Conservation (phyloP, 2,329 filamentous ascomycete genomes). For the Macroventuria anomochaeta region DNA sequence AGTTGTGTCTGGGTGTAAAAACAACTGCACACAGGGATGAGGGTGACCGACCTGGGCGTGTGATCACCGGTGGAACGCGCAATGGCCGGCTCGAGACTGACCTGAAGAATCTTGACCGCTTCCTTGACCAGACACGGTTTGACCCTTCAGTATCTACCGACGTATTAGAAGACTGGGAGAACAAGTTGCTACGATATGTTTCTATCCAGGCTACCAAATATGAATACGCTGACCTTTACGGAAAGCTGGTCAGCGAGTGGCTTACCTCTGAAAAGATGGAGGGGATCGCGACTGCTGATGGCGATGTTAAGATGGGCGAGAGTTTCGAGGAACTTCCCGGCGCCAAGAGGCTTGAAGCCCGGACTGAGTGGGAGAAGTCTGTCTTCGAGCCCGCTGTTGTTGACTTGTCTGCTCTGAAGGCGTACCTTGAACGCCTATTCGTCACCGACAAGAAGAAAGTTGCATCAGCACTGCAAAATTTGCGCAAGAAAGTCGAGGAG, state of each 20-base stretch:
- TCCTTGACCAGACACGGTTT: slow-evolving; percentile 46
- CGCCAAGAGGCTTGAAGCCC: slow-evolving; percentile 39
- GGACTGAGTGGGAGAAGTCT: slow-evolving; percentile 39
- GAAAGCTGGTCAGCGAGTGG: slow-evolving; percentile 47
- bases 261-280: slow-evolving; percentile 39
- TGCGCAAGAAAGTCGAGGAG: slow-evolving; percentile 26
- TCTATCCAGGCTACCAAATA: slow-evolving; percentile 46
- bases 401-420: slow-evolving; percentile 27
- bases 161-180: slow-evolving; percentile 44
- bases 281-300: slow-evolving; percentile 23
- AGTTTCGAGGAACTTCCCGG: slow-evolving; percentile 42
- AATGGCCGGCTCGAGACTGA: slow-evolving; percentile 37
- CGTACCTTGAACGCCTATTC: slow-evolving; percentile 37
- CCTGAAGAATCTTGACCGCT: slow-evolving; percentile 43
- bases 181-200: slow-evolving; percentile 39
- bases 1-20: slow-evolving; percentile 36
- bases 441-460: slow-evolving; percentile 25
- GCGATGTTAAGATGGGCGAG: slow-evolving; percentile 35
- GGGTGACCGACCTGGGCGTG: slow-evolving; percentile 18
- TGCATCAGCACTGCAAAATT: slow-evolving; percentile 20
- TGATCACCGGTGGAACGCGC: slow-evolving; percentile 27
- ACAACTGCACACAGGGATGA: slow-evolving; percentile 20
- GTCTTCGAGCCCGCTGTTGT: slow-evolving; percentile 40
- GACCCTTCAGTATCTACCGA: slow-evolving; percentile 46
- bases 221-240: slow-evolving; percentile 45